Percentiles rank a stretch among this genome's conserved stretches.
Conservation (phyloP, 2,329 filamentous ascomycete species). For the Cytospora leucostoma region DNA sequence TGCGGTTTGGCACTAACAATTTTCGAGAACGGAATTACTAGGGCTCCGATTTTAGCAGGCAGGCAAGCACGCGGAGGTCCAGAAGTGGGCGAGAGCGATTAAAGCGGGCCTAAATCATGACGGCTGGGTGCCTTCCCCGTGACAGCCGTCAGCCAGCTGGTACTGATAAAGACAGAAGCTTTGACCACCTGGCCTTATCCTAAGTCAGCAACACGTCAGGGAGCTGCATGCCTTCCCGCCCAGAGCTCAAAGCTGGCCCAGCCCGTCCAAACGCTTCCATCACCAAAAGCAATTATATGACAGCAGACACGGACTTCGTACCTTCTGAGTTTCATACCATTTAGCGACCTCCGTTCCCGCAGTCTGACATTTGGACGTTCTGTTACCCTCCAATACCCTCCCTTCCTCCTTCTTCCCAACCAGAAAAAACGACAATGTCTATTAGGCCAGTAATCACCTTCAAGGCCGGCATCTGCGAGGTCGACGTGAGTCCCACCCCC, state of each 20-base stretch:
- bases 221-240: slow-evolving; percentile 25
- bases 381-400: background rate
- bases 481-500: slow-evolving; percentile 64
- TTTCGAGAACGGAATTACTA: slow-evolving; percentile 19
- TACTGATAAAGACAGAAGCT: background rate
- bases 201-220: slow-evolving; percentile 28
- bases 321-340: background rate
- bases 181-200: background rate
- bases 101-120: background rate
- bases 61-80: background rate
- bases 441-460: slow-evolving; percentile 88
- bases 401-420: background rate
- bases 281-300: background rate
- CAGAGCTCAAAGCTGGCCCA: slow-evolving; percentile 19
- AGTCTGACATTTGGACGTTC: background rate
- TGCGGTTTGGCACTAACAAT: slow-evolving; percentile 15
- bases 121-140: slow-evolving; percentile 1
- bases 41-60: slow-evolving; percentile 17
- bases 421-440: slow-evolving; percentile 64
- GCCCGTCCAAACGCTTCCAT: slow-evolving; percentile 7
- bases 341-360: background rate
- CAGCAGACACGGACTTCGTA: background rate
- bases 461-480: slow-evolving; percentile 88
- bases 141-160: slow-evolving; percentile 6
- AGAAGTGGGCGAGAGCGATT: background rate